Conservation (phyloP, 257 asterid species). For the Fraxinus americana region DNA sequence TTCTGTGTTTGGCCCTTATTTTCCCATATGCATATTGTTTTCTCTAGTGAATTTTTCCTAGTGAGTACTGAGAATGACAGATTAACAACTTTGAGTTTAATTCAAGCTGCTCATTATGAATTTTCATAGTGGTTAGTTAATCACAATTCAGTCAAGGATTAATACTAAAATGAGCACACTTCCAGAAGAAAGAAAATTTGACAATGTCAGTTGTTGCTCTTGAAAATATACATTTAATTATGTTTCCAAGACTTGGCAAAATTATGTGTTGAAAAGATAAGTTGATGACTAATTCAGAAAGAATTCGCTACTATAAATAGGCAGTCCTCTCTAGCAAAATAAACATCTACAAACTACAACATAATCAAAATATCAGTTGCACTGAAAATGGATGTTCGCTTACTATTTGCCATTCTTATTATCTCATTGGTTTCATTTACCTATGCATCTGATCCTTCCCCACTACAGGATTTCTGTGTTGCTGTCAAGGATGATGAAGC, state of each 20-base stretch:
- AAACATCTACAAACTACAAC: background rate
- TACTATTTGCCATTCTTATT: background rate
- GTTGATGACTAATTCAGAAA: background rate
- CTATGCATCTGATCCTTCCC: background rate
- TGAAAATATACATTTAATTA: background rate
- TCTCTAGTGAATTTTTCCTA: too few species aligned
- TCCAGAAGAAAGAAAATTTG: conserved; percentile 1
- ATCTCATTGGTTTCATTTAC: background rate
- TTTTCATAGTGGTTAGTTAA: background rate
- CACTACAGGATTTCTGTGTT: background rate
- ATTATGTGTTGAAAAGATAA: background rate
- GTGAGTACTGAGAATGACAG: too few species aligned
- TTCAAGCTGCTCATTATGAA: too few species aligned
- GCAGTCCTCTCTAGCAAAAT: background rate
- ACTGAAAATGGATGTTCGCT: background rate
- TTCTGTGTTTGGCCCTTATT: too few species aligned
- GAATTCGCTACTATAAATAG: background rate
- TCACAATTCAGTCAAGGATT: background rate
- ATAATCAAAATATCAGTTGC: background rate
- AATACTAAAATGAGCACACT: background rate
- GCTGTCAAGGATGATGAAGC: conserved; percentile 1
- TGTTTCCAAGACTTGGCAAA: background rate
- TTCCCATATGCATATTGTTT: too few species aligned
- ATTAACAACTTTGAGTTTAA: too few species aligned
- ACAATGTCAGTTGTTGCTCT: too few species aligned